Percentiles rank a stretch among this genome's conserved stretches.
These are phyloP conservation scores for Carallia pectinifolia DNA, from an alignment of 345 rosid species.

Conservation along the genomic window DNA sequence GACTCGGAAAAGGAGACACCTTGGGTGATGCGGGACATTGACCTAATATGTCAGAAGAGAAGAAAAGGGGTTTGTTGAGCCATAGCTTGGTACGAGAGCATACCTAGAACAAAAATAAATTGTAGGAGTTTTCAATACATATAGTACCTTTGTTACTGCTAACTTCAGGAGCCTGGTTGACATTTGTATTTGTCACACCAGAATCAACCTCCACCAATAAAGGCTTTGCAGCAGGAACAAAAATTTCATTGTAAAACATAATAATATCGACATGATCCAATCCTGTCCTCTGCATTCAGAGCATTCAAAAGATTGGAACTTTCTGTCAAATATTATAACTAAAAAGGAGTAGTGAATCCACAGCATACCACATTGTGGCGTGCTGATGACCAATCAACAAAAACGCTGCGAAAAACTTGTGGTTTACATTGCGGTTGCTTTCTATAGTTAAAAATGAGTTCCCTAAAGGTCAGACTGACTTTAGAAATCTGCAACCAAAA, in stretches of 20 bases:
- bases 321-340: constrained; percentile 2
- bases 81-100: constrained; percentile 5
- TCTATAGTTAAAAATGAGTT: constrained; percentile 76
- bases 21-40: constrained; percentile 90
- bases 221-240: constrained; percentile 79
- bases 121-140: background rate
- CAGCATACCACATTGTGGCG: constrained; percentile 60
- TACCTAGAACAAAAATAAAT: background rate
- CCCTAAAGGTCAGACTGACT: constrained; percentile 71
- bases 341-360: background rate
- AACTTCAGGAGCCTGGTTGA: constrained; percentile 45
- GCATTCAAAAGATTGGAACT: constrained; percentile 27
- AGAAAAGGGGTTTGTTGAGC: constrained; percentile 14
- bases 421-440: constrained; percentile 98
- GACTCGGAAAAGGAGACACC: constrained; percentile 71
- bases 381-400: constrained; percentile 64
- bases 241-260: constrained; percentile 87
- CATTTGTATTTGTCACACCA: constrained; percentile 41
- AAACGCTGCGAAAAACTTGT: constrained; percentile 80
- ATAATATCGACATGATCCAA: constrained; percentile 90
- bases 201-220: constrained; percentile 81
- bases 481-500: constrained; percentile 73
- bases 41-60: constrained; percentile 40
- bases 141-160: constrained; percentile 60
- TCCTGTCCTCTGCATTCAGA: constrained; percentile 62